Evolutionary conservation across 2,329 filamentous ascomycete genomes (phyloP).

Genomic region (Curvularia verruculosa): DNA sequence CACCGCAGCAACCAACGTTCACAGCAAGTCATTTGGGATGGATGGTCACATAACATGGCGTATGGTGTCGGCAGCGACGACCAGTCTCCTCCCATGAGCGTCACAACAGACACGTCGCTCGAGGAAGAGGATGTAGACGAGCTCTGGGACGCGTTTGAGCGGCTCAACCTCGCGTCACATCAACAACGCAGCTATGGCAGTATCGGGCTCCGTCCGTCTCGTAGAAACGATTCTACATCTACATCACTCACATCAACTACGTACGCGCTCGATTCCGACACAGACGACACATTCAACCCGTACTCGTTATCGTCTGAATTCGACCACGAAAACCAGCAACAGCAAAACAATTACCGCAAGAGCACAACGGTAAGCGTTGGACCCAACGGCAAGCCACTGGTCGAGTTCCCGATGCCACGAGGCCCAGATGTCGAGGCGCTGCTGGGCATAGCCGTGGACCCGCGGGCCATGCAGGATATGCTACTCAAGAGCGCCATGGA

Average conservation of each 20-base stretch:
- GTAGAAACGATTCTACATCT: constrained; percentile 25
- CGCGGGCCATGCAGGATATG: constrained; percentile 28
- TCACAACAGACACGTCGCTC: constrained; percentile 39
- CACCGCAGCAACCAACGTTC: constrained; percentile 35
- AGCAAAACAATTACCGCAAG: constrained; percentile 15
- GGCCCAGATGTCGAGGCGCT: constrained; percentile 40
- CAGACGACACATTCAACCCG: constrained; percentile 27
- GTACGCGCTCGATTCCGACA: constrained; percentile 8
- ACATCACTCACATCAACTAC: constrained; percentile 19
- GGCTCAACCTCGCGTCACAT: constrained; percentile 17
- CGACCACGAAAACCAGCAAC: constrained; percentile 19
- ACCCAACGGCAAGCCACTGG: constrained; percentile 40
- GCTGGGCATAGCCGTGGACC: constrained; percentile 28
- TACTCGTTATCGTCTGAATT: constrained; percentile 30
- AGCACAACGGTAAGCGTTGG: constrained; percentile 34
- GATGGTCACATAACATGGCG: constrained; percentile 42
- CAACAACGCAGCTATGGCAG: constrained; percentile 26
- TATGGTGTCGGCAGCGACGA: constrained; percentile 41
- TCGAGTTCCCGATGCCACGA: constrained; percentile 43
- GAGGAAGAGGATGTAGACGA: constrained; percentile 47
- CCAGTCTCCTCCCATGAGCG: constrained; percentile 39
- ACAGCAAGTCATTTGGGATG: constrained; percentile 41
- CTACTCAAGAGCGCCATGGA: constrained; percentile 41
- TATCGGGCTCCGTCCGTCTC: constrained; percentile 18
- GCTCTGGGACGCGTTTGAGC: constrained; percentile 44